Evolutionary conservation across 2,329 filamentous ascomycete genomes (phyloP).

Genomic region (Penicillium brasilianum): DNA sequence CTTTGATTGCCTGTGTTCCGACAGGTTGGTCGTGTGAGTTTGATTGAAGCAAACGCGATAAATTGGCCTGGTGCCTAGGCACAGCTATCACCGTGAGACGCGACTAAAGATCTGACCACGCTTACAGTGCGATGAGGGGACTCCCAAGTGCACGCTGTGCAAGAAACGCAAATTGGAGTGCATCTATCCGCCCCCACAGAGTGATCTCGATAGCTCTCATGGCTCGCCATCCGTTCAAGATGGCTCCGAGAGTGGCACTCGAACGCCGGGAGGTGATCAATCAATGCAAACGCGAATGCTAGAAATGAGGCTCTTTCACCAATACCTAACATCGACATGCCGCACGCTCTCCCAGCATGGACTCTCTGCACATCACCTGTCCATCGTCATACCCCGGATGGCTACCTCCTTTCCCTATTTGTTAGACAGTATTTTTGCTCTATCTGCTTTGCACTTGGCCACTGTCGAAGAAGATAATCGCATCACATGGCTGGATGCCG

Average conservation of each 20-base stretch:
- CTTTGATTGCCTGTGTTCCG: background rate
- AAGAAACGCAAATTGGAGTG: constrained; percentile 44
- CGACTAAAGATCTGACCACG: background rate
- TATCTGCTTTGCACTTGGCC: constrained; percentile 52
- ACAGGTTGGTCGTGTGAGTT: background rate
- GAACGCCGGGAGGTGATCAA: constrained; percentile 18
- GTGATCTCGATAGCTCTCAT: constrained; percentile 33
- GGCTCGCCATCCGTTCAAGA: constrained; percentile 29
- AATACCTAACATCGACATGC: constrained; percentile 45
- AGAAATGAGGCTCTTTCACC: constrained; percentile 46
- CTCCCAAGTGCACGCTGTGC: constrained; percentile 44
- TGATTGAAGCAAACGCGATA: background rate
- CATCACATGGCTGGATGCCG: constrained; percentile 39
- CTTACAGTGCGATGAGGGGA: constrained; percentile 44
- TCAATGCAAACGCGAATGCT: constrained; percentile 34
- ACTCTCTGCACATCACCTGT: constrained; percentile 40
- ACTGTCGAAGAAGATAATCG: constrained; percentile 43
- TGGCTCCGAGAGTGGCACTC: constrained; percentile 18
- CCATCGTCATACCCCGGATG: constrained; percentile 42
- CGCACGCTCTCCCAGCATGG: constrained; percentile 39
- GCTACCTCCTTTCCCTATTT: constrained; percentile 51
- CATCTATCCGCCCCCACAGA: constrained; percentile 36
- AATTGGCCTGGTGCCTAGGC: background rate
- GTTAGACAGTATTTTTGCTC: constrained; percentile 51
- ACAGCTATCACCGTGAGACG: background rate